Evolutionary conservation across 179 eudicot species (phyloP).

Genomic region (Camellia oleifera): DNA sequence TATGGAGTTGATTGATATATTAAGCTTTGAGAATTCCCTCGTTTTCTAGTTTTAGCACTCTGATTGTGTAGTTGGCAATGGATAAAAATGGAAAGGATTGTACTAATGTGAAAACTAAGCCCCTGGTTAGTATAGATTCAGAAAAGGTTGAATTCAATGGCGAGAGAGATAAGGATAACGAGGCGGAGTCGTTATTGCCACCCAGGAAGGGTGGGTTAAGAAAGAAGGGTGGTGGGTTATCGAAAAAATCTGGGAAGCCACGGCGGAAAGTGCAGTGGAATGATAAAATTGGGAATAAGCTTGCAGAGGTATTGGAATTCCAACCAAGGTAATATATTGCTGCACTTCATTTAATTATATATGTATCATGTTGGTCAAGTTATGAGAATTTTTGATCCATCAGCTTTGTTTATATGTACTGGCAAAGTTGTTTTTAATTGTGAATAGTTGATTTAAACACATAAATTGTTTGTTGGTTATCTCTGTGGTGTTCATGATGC

Average conservation of each 20-base stretch:
- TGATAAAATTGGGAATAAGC: constrained; percentile 68
- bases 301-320: constrained; percentile 70
- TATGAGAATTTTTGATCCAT: neutral
- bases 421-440: neutral
- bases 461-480: neutral
- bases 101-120: constrained; percentile 12
- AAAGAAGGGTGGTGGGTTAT: constrained; percentile 28
- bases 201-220: constrained; percentile 16
- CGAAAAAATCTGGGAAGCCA: constrained; percentile 35
- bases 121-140: constrained; percentile 29
- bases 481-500: neutral
- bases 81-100: constrained; percentile 21
- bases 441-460: neutral
- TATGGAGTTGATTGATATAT: neutral
- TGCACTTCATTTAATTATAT: constrained; percentile 5
- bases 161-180: constrained; percentile 28
- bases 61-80: constrained; percentile 17
- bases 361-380: neutral
- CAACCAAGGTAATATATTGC: constrained; percentile 62
- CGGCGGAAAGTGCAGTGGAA: constrained; percentile 83
- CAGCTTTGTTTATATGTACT: neutral
- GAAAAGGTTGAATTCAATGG: constrained; percentile 32
- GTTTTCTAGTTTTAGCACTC: neutral
- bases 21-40: neutral
- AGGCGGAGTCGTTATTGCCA: constrained; percentile 46